Percentiles rank a stretch among this genome's conserved stretches.
Conservation (phyloP, 2,329 filamentous ascomycete genomes). For the Aspergillus cejpii region DNA sequence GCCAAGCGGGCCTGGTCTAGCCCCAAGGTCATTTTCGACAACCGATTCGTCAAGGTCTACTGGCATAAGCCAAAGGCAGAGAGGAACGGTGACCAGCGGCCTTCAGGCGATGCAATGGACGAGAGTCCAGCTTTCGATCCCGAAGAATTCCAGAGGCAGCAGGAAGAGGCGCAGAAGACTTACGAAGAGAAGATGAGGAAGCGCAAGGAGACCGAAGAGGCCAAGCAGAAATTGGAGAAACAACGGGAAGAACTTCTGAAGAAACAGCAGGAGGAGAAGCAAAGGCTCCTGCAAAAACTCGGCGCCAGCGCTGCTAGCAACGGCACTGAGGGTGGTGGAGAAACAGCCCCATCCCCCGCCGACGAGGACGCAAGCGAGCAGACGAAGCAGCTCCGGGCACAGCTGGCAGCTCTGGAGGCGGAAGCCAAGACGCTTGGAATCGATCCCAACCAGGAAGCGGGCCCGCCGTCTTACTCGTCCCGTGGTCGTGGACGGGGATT, state of each 20-base stretch:
- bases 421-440: slow-evolving; percentile 51
- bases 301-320: slow-evolving; percentile 37
- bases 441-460: slow-evolving; percentile 37
- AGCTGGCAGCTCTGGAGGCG: slow-evolving; percentile 50
- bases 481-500: slow-evolving; percentile 32
- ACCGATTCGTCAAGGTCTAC: slow-evolving; percentile 59
- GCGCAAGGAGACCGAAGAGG: slow-evolving; percentile 47
- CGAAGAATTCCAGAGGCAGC: slow-evolving; percentile 49
- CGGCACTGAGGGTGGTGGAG: slow-evolving; percentile 22
- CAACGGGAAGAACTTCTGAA: slow-evolving; percentile 47
- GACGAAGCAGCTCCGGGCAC: slow-evolving; percentile 49
- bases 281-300: slow-evolving; percentile 45
- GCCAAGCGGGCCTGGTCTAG: slow-evolving; percentile 53
- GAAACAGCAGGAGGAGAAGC: slow-evolving; percentile 51
- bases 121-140: slow-evolving; percentile 46
- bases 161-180: slow-evolving; percentile 51
- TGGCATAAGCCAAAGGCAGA: slow-evolving; percentile 49
- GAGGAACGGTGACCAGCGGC: slow-evolving; percentile 23
- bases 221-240: slow-evolving; percentile 48
- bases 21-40: slow-evolving; percentile 58
- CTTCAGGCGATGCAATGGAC: slow-evolving; percentile 18
- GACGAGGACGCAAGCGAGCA: slow-evolving; percentile 41
- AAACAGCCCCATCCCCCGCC: slow-evolving; percentile 15
- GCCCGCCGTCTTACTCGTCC: slow-evolving; percentile 23
- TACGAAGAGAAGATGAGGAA: slow-evolving; percentile 51